A percentile compares a stretch with the other conserved stretches of the same genome.
phyloP scores from a whole-genome alignment of 306 rosid species.

The Gleditsia sinensis region DNA sequence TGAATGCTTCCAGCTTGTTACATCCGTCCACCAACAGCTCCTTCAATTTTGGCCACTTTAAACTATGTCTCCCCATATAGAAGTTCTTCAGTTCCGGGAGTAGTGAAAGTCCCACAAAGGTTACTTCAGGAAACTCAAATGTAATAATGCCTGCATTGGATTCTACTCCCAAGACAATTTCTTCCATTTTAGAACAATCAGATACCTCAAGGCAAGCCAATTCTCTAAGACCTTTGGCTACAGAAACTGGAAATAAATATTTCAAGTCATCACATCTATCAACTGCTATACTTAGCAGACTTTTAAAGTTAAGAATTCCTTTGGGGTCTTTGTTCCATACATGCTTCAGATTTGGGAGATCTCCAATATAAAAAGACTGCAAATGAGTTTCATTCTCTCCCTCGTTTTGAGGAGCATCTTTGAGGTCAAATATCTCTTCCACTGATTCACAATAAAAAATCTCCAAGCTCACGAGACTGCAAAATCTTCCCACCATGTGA shows the following conservation, averaged over 20 bases:
- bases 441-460: conserved; percentile 13
- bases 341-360: background rate
- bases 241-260: conserved; percentile 26
- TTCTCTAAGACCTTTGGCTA: background rate
- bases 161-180: background rate
- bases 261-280: background rate
- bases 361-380: background rate
- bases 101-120: background rate
- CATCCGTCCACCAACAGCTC: background rate
- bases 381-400: background rate
- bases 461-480: background rate
- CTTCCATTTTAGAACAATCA: background rate
- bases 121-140: background rate
- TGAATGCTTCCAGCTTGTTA: conserved; percentile 1
- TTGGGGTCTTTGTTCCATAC: conserved; percentile 27
- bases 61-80: background rate
- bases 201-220: background rate
- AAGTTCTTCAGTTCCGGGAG: conserved; percentile 12
- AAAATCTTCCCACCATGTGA: conserved; percentile 13
- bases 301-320: background rate
- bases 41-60: background rate
- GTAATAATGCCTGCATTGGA: too few species aligned
- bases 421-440: conserved; percentile 6
- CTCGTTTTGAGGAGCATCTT: background rate
- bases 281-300: background rate